Percentiles rank a stretch among this genome's conserved stretches.
phyloP scores from a whole-genome alignment of 495 filamentous ascomycete genomes.

The Talaromyces liani region DNA sequence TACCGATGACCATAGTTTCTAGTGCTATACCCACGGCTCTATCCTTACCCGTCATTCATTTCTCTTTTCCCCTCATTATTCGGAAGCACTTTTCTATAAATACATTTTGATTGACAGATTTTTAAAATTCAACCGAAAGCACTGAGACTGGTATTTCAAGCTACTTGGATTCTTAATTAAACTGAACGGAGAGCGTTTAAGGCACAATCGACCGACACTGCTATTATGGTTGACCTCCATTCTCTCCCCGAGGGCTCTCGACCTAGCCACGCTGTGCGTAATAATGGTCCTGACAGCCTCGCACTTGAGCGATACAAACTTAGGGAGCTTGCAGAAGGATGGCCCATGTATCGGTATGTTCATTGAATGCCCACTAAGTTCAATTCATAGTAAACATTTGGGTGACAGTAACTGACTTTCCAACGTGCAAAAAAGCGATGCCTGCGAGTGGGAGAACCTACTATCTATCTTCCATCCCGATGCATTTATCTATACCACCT shows the following conservation, averaged over 20 bases:
- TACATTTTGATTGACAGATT: neutral
- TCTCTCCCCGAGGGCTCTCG: too few relatives aligned
- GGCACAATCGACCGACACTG: too few relatives aligned
- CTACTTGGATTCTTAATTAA: neutral
- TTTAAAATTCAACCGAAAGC: neutral
- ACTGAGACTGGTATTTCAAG: neutral
- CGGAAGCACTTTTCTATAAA: neutral
- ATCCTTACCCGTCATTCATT: too few relatives aligned
- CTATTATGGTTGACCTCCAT: too few relatives aligned
- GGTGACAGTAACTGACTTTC: neutral
- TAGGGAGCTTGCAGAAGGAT: conserved; percentile 58
- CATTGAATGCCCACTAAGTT: neutral
- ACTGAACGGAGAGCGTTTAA: too few relatives aligned
- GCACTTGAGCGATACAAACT: conserved; percentile 47
- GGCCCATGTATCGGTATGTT: conserved; percentile 52
- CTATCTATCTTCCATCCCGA: conserved; percentile 51
- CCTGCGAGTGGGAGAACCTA: conserved; percentile 61
- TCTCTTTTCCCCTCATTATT: too few relatives aligned
- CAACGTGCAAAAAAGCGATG: conserved; percentile 25
- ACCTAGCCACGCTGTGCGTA: too few relatives aligned
- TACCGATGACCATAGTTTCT: too few relatives aligned
- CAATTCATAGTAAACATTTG: too few relatives aligned
- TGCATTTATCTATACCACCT: conserved; percentile 57
- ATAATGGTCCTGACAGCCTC: conserved; percentile 15
- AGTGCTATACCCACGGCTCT: too few relatives aligned